These are phyloP conservation scores for Pseudocercospora eumusae DNA, from an alignment of 2,329 filamentous ascomycete species.

Conservation along the genomic window DNA sequence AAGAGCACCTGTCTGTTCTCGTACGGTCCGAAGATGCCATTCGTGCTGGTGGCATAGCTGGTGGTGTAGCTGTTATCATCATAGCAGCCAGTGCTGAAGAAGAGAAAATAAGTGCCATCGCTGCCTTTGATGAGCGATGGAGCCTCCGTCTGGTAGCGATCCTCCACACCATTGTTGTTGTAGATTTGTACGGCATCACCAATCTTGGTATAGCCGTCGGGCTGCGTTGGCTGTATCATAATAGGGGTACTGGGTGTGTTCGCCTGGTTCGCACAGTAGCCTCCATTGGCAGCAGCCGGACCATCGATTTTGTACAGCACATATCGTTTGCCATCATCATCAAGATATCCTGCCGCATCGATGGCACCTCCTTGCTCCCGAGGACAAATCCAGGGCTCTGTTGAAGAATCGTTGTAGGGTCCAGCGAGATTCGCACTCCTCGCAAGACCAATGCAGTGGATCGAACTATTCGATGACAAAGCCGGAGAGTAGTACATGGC, in stretches of 20 bases:
- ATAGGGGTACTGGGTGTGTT: slow-evolving; percentile 54
- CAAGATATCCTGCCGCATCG: slow-evolving; percentile 62
- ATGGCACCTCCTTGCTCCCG: slow-evolving; percentile 50
- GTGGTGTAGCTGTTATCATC: slow-evolving; percentile 28
- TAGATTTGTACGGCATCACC: slow-evolving; percentile 23
- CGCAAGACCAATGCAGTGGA: slow-evolving; percentile 33
- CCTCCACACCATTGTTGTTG: slow-evolving; percentile 31
- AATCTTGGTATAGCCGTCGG: slow-evolving; percentile 47
- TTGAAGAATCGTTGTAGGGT: slow-evolving; percentile 28
- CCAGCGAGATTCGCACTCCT: slow-evolving; percentile 26
- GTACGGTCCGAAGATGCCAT: slow-evolving; percentile 28
- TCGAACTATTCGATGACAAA: slow-evolving; percentile 23
- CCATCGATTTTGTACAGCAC: slow-evolving; percentile 68
- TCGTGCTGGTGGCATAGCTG: slow-evolving; percentile 28
- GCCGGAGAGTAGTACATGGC: slow-evolving; percentile 34
- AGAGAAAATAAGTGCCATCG: slow-evolving; percentile 30
- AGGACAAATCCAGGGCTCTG: slow-evolving; percentile 29
- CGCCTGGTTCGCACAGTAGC: slow-evolving; percentile 47
- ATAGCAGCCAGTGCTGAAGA: slow-evolving; percentile 33
- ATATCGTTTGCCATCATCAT: slow-evolving; percentile 58
- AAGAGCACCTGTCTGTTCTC: slow-evolving; percentile 29
- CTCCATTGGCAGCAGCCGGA: slow-evolving; percentile 47
- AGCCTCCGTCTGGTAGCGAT: slow-evolving; percentile 30
- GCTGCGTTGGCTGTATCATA: slow-evolving; percentile 56
- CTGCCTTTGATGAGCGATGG: slow-evolving; percentile 26